phyloP scores from a whole-genome alignment of 2,329 filamentous ascomycete genomes.

The Aspergillus cejpii region DNA sequence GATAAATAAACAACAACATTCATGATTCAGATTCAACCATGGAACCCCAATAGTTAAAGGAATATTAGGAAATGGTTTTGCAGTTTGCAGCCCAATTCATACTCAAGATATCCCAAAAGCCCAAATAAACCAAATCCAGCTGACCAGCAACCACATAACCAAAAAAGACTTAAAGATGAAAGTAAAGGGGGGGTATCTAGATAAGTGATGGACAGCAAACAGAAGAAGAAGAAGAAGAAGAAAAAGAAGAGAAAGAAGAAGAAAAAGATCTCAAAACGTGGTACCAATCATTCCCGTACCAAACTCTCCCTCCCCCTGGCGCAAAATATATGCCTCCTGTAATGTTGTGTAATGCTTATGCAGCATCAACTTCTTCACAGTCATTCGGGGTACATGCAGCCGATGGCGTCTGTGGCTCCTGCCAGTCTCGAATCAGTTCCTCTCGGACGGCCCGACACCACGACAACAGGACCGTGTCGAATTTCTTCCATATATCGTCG shows the following conservation, averaged over 20 bases:
- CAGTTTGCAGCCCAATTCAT: background rate
- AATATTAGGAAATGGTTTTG: conserved; percentile 5
- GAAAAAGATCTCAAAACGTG: conserved; percentile 17
- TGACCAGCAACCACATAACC: background rate
- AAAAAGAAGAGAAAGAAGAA: no score
- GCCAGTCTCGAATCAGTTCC: conserved; percentile 72
- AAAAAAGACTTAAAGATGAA: conserved; percentile 1
- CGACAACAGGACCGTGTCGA: conserved; percentile 72
- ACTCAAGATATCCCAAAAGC: background rate
- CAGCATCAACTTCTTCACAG: conserved; percentile 7
- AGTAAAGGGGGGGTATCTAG: conserved; percentile 19
- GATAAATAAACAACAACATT: conserved; percentile 12
- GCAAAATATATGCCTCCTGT: conserved; percentile 1
- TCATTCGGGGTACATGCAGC: conserved; percentile 18
- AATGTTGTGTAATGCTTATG: background rate
- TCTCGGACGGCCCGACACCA: conserved; percentile 80
- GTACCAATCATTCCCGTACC: conserved; percentile 16
- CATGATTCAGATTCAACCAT: no score
- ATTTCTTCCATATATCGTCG: conserved; percentile 64
- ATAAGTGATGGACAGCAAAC: conserved; percentile 16
- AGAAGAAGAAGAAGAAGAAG: no score
- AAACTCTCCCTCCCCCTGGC: conserved; percentile 2
- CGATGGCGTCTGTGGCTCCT: conserved; percentile 30
- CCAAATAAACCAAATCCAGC: background rate
- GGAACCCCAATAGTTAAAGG: background rate